Evolutionary conservation across 2,329 filamentous ascomycete genomes (phyloP), one percentile per base, ranked within the genome.

Genomic region (Fusarium tjaetaba): DNA sequence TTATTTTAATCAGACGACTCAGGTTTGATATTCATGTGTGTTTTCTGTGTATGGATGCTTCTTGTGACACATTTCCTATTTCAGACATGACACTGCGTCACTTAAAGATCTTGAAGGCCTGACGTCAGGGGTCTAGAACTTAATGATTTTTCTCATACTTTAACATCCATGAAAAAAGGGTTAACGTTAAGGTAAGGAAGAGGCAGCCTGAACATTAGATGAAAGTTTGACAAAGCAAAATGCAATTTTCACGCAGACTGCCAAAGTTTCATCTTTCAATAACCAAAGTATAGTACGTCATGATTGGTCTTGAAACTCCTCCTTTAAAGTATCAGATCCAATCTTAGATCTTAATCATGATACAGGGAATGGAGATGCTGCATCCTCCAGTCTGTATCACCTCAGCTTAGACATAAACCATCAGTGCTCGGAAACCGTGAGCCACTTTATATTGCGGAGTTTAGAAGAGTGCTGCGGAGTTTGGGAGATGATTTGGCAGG

Each of bases 391-490:
- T n/a, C n/a, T 58, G 38, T 49, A 49, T 51, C 52, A 59, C 42
- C 42, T 60, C 42, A 48, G 28, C 61, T 49, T 41, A 32, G 45
- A 51, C 39, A 61, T 9, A 18, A 18, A 26, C 14, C 48, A 48
- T 28, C n/a, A 48, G 26, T 41, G 30, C 58, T 34, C 34, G 42
- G 39, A 43, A 51, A 42, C 24, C 20, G 32, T 51, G 16, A 51
- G 48, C 41, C 58, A 64, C 28, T 46, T 38, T 65, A 41, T 38
- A 24, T 66, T 71, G 45, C 71, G 71, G 71, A 74, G 71, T 74
- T 74, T 41, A 48, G 22, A n/a, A 49, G 26, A 39, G 22, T 18
- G 34, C 39, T 57, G 71, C 71, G 71, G 71, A 74, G 68, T 74
- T 74, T 68, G 41, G 42, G 10, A 32, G 7, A n/a, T 32, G 43